Evolutionary conservation across 2,329 filamentous ascomycete species (phyloP).

Genomic region (Cryphonectria radicalis): DNA sequence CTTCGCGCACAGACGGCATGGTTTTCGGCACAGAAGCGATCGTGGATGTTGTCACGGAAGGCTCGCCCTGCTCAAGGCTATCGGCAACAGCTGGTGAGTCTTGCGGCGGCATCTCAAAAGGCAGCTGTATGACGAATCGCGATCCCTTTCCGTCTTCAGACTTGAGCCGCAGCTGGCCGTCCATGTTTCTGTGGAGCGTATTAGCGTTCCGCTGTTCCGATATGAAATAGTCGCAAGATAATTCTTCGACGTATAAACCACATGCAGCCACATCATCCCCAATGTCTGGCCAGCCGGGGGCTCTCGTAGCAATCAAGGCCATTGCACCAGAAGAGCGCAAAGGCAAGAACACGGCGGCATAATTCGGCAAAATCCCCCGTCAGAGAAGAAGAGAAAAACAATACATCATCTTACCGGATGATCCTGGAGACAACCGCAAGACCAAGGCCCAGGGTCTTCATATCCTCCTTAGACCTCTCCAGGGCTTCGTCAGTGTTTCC

Average conservation of each 20-base stretch:
- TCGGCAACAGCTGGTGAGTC: constrained; percentile 18
- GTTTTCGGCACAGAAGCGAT: constrained; percentile 39
- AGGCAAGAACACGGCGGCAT: background rate
- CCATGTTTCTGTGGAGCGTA: constrained; percentile 66
- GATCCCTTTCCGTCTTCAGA: constrained; percentile 84
- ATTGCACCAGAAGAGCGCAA: background rate
- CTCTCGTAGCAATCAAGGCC: background rate
- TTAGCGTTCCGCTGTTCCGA: background rate
- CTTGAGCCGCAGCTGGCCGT: constrained; percentile 82
- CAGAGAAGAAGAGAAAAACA: background rate
- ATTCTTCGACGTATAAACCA: background rate
- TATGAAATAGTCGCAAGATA: background rate
- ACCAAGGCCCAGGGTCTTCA: constrained; percentile 72
- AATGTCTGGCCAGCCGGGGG: background rate
- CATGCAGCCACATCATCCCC: background rate
- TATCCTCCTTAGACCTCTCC: constrained; percentile 37
- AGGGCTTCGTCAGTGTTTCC: constrained; percentile 31
- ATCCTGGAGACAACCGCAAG: constrained; percentile 88
- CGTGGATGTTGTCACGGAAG: constrained; percentile 34
- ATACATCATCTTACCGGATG: constrained; percentile 50
- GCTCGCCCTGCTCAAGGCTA: background rate
- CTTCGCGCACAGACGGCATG: constrained; percentile 40
- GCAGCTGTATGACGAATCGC: constrained; percentile 78
- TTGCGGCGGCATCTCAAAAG: constrained; percentile 65
- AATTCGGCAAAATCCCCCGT: background rate